phyloP scores from a whole-genome alignment of 1,139 yeast species.

The Kodamaea anthophila region DNA sequence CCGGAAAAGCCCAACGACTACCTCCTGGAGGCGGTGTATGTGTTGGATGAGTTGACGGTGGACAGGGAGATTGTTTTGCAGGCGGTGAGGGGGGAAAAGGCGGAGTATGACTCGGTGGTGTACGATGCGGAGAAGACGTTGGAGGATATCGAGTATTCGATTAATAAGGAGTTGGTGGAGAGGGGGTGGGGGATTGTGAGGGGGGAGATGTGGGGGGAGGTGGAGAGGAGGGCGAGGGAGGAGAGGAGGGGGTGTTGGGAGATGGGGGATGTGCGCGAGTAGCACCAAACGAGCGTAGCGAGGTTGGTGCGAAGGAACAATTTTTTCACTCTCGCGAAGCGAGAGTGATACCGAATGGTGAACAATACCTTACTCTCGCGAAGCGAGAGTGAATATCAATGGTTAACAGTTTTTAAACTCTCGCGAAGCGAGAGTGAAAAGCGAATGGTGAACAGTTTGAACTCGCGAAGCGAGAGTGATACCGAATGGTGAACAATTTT shows the following conservation, averaged over 20 bases:
- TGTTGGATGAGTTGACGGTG: slow-evolving; percentile 48
- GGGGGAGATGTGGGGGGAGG: slow-evolving; percentile 33
- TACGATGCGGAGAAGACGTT: slow-evolving; percentile 58
- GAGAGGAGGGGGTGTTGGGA: slow-evolving; percentile 72
- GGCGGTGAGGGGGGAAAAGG: slow-evolving; percentile 40
- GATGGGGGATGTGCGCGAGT: slow-evolving; percentile 76
- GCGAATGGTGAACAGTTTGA: too few species aligned
- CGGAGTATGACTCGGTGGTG: slow-evolving; percentile 46
- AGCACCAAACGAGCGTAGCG: too few species aligned
- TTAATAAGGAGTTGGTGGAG: slow-evolving; percentile 56
- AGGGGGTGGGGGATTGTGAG: slow-evolving; percentile 66
- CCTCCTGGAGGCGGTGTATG: slow-evolving; percentile 51
- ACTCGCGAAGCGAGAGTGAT: too few species aligned
- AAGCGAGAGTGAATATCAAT: too few species aligned
- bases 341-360: too few species aligned
- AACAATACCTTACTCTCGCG: too few species aligned
- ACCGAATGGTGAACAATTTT: too few species aligned
- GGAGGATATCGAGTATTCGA: slow-evolving; percentile 52
- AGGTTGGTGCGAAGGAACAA: too few species aligned
- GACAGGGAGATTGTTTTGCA: slow-evolving; percentile 58
- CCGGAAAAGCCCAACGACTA: slow-evolving; percentile 56
- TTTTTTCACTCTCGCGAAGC: too few species aligned
- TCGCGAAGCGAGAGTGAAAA: too few species aligned
- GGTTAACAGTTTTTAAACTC: too few species aligned
- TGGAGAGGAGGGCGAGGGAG: slow-evolving; percentile 45